Base-by-base conservation (phyloP, 2,329 filamentous ascomycete species). In the Cladophialophora carrionii region DNA sequence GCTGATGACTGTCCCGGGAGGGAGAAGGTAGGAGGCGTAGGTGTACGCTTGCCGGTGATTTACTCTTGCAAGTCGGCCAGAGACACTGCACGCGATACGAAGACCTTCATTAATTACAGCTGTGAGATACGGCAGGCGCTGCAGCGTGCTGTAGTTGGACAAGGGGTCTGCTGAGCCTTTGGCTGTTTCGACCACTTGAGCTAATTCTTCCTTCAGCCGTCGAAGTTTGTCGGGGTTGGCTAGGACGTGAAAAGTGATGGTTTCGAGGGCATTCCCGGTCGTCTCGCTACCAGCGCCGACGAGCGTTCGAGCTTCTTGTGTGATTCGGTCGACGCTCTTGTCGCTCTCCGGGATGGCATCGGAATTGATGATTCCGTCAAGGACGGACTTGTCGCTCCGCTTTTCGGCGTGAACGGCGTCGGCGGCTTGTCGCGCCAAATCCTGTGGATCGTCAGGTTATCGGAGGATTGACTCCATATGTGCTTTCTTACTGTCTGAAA, bases 21-120 rank as follows among this genome's bases (percentile, higher is more conserved):
- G 70, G 10, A 72, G 51, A 3, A 57, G 31, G 51, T 71, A 71
- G 4, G 62, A 51, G 10, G 61, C 46, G 63, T 71, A 70, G 5
- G 51, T 57, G 24, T 61, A 61, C 7, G 67, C 24, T 49, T 52
- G 57, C 14, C 58, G 61, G 26, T 62, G 69, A 37, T 70, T 65
- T 10, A 69, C 57, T 9, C 69, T 49, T 26, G 68, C 61, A 5
- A 70, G 57, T 49, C 68, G 60, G 7, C 77, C 76, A 2, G 72
- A 72, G 7, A 78, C 71, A 0, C 81, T 80, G 6, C 81, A 79
- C 66, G 76, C 79, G n/a, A 84, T 75, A 0, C 83, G 77, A 9
- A 84, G 73, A 0, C 78, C 79, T 69, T 85, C 83, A 56, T 79
- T 78, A 31, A 85, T 78, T 1, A 81, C 79, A 0, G 83, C 83